These are phyloP conservation scores for Boletales sp. DNA, from an alignment of 768 basidiomycete species.

Conservation along the genomic window DNA sequence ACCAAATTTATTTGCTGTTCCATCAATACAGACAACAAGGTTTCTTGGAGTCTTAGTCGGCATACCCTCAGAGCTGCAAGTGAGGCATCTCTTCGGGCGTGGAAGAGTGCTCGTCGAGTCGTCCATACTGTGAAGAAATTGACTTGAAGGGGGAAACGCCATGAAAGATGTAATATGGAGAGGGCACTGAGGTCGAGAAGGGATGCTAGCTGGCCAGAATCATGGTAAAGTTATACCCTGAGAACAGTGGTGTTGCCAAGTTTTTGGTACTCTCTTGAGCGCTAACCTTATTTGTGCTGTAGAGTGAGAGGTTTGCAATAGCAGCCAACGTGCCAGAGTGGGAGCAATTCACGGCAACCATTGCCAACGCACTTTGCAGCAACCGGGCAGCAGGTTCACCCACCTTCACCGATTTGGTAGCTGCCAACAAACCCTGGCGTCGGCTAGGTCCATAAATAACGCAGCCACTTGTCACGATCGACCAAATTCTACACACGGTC, in stretches of 20 bases:
- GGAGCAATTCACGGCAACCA: neutral
- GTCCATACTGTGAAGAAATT: neutral
- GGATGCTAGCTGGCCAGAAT: neutral
- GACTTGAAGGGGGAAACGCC: constrained; percentile 6
- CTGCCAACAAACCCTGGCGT: too few species aligned
- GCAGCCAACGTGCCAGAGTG: neutral
- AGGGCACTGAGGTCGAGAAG: neutral
- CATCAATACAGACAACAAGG: constrained; percentile 18
- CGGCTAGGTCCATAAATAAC: too few species aligned
- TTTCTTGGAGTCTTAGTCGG: constrained; percentile 6
- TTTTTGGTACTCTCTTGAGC: neutral
- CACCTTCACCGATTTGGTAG: too few species aligned
- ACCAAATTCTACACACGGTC: too few species aligned
- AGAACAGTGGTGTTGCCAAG: neutral
- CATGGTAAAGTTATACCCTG: neutral
- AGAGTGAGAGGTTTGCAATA: constrained; percentile 1
- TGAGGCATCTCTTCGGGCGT: constrained; percentile 5
- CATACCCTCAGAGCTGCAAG: constrained; percentile 3
- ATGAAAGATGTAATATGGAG: neutral
- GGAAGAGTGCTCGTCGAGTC: constrained; percentile 1
- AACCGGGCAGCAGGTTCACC: too few species aligned
- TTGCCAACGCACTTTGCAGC: neutral
- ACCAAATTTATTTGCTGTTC: constrained; percentile 19
- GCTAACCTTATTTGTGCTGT: neutral
- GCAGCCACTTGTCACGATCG: too few species aligned